Evolutionary conservation across 73 alveolate genomes (phyloP), one percentile per base, ranked within the genome.

Genomic region (Blepharisma japonicum): DNA sequence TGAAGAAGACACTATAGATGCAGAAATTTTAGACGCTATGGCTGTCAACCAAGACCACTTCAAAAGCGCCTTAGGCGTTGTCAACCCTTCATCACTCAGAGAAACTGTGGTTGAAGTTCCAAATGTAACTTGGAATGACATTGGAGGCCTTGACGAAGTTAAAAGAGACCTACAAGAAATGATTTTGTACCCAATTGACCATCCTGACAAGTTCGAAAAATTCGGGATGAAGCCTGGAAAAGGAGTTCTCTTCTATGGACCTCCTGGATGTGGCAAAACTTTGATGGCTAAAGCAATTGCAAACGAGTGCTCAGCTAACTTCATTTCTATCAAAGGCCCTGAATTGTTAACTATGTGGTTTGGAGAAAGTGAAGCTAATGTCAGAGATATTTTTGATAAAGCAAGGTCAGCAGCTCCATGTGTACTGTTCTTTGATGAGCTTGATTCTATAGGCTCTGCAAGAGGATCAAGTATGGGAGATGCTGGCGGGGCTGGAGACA

Each of bases 41-140:
- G 99, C 99, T 14, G 98, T 96, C 77, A 96, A 98, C 61, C 91
- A 94, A 56, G 99, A 96, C 74, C 97, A 96, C 89, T 96, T 96
- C 93, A 94, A 91, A 68, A 85, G 94, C 32, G 96, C 97, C 66
- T 89, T 89, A 92, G 99, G 99, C 76, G 54, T 50, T 32, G 42
- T 32, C 42, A 94, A 42, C 46, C 74, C 23, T 25, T 20, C 39
- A 61, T 87, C 92, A 68, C 71, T 95, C 21, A 81, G 91, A 82
- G 99, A 97, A 77, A 71, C 97, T 49, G 56, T 92, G 7, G 94
- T 96, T 53, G 98, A 94, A 82, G 97, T 97, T 23, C 99, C 99
- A 6, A 94, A 90, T 71, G 99, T 96, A 14, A 81, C 83, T 54
- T 98, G 99, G 99, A 90, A 68, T 71, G 98, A 94, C 48, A 97